Evolutionary conservation across 805 yeast genomes (phyloP).

Genomic region (Metschnikowia lachancei): DNA sequence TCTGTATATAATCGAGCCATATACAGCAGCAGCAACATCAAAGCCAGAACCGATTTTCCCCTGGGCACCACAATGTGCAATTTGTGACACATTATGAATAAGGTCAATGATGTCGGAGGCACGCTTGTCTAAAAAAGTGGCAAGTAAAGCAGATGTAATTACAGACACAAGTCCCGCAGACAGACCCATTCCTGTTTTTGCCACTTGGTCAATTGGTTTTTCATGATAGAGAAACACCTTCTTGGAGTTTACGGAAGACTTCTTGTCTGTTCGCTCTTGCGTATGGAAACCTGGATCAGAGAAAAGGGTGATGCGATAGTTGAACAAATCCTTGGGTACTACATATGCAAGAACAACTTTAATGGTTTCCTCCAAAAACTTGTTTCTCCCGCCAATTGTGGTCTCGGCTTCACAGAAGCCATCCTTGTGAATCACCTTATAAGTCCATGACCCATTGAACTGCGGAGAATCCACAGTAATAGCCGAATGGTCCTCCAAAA

Average conservation of each 20-base stretch:
- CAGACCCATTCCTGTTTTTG: slow-evolving; percentile 95
- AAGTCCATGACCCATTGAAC: slow-evolving; percentile 72
- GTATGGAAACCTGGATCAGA: slow-evolving; percentile 93
- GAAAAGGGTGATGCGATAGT: slow-evolving; percentile 55
- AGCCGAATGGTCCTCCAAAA: slow-evolving; percentile 13
- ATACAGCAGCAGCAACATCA: slow-evolving; percentile 94
- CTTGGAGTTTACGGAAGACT: slow-evolving; percentile 33
- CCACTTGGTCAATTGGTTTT: slow-evolving; percentile 60
- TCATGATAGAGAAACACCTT: slow-evolving; percentile 59
- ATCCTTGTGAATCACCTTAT: slow-evolving; percentile 25
- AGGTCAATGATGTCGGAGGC: slow-evolving; percentile 19
- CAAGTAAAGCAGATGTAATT: slow-evolving; percentile 64
- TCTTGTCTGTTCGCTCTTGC: slow-evolving; percentile 46
- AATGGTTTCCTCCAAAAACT: slow-evolving; percentile 70
- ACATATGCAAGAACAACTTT: slow-evolving; percentile 54
- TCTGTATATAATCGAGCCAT: slow-evolving; percentile 79
- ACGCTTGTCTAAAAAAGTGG: slow-evolving; percentile 27
- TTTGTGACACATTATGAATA: slow-evolving; percentile 84
- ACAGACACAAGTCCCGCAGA: slow-evolving; percentile 92
- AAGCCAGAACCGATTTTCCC: slow-evolving; percentile 96
- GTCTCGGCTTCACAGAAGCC: slow-evolving; percentile 1
- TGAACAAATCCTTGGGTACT: slow-evolving; percentile 24
- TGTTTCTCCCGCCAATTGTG: slow-evolving; percentile 47
- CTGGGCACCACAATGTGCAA: slow-evolving; percentile 91
- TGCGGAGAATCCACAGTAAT: slow-evolving; percentile 71